Evolutionary conservation across 257 asterid genomes (phyloP).

Genomic region (Haberlea rhodopensis): DNA sequence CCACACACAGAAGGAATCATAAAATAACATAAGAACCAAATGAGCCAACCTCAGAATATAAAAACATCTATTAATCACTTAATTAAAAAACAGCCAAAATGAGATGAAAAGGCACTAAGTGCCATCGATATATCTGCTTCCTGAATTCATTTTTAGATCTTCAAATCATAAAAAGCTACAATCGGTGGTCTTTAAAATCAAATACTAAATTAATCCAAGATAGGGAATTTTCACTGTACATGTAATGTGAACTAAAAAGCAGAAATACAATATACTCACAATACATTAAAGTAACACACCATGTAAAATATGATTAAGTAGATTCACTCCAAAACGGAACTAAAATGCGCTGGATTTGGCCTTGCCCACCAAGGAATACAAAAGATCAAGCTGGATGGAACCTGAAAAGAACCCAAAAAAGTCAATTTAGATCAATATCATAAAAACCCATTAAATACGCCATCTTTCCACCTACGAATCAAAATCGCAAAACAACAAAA

Average conservation of each 20-base stretch:
- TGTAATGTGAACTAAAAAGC: slow-evolving; percentile 25
- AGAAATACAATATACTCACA: slow-evolving; percentile 5
- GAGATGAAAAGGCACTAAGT: slow-evolving; percentile 15
- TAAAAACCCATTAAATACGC: slow-evolving; percentile 8
- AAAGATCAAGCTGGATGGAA: slow-evolving; percentile 23
- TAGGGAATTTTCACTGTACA: slow-evolving; percentile 2
- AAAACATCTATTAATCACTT: slow-evolving; percentile 11
- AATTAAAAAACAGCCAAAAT: background rate
- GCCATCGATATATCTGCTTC: slow-evolving; percentile 26
- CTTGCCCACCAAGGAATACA: no score
- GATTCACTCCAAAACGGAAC: slow-evolving; percentile 1
- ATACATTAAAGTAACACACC: slow-evolving; percentile 6
- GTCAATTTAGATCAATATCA: slow-evolving; percentile 21
- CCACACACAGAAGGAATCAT: slow-evolving; percentile 32
- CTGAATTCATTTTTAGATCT: slow-evolving; percentile 30
- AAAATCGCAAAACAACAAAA: slow-evolving; percentile 27
- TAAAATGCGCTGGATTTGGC: slow-evolving; percentile 34
- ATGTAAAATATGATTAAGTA: slow-evolving; percentile 12
- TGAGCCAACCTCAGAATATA: slow-evolving; percentile 15
- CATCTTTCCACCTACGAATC: slow-evolving; percentile 27
- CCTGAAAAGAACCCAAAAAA: slow-evolving; percentile 16
- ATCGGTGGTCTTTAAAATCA: slow-evolving; percentile 6
- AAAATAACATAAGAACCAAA: slow-evolving; percentile 17
- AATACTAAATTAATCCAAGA: slow-evolving; percentile 13
- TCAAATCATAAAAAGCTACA: slow-evolving; percentile 11